Conservation (phyloP, 2,329 filamentous ascomycete genomes). For the Apiospora marii region DNA sequence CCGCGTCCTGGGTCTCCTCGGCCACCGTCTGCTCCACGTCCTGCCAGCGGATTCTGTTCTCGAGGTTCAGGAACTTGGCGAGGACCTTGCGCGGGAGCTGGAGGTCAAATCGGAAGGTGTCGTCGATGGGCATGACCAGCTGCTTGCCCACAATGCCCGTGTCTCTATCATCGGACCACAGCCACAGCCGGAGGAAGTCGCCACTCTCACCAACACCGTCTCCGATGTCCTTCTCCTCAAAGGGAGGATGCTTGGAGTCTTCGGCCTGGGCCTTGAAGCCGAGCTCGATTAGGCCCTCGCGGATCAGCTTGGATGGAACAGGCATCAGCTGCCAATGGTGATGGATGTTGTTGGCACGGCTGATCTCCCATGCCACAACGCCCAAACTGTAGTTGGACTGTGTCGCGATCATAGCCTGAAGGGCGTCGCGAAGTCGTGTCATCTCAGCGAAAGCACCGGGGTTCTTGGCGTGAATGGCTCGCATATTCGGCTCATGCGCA, state of each 20-base stretch:
- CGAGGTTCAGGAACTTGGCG: constrained; percentile 84
- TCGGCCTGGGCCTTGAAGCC: constrained; percentile 90
- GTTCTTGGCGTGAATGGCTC: constrained; percentile 67
- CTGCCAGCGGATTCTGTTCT: constrained; percentile 83
- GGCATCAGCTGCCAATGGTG: constrained; percentile 94
- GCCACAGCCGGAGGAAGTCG: constrained; percentile 84
- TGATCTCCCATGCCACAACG: constrained; percentile 92
- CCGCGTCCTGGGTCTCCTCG: constrained; percentile 82
- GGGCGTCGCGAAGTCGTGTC: constrained; percentile 76
- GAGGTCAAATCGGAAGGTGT: constrained; percentile 81
- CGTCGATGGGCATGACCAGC: constrained; percentile 76
- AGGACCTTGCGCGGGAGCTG: constrained; percentile 90
- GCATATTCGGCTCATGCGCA: constrained; percentile 79
- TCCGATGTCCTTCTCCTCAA: constrained; percentile 57
- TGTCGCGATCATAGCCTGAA: constrained; percentile 80
- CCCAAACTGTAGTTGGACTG: constrained; percentile 70
- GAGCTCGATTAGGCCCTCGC: constrained; percentile 80
- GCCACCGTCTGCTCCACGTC: constrained; percentile 79
- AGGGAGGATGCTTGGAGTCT: constrained; percentile 66
- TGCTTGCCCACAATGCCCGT: constrained; percentile 69
- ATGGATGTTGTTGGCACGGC: constrained; percentile 81
- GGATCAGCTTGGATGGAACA: constrained; percentile 71
- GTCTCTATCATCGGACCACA: constrained; percentile 71
- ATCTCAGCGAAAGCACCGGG: constrained; percentile 77
- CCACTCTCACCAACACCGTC: constrained; percentile 58